Conservation (phyloP, 2,329 filamentous ascomycete species). For the Paracoccidioides brasiliensis region DNA sequence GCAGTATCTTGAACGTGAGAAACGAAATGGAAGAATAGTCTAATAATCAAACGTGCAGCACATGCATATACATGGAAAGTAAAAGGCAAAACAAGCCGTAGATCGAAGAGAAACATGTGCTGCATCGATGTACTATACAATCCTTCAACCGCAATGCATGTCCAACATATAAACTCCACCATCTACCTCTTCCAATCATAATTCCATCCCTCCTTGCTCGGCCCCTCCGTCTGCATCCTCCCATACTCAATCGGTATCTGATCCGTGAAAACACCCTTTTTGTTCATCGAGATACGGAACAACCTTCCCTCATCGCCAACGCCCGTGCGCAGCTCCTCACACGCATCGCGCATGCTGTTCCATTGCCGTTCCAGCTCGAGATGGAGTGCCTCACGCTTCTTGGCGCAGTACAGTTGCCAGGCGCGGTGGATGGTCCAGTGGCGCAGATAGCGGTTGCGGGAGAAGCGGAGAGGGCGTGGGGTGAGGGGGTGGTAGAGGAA, state of each 20-base stretch:
- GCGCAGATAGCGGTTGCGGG: slow-evolving; percentile 70
- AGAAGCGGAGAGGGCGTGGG: slow-evolving; percentile 73
- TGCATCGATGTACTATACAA: neutral
- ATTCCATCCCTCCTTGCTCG: slow-evolving; percentile 73
- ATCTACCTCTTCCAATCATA: slow-evolving; percentile 65
- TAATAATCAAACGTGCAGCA: no score
- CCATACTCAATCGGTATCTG: slow-evolving; percentile 84
- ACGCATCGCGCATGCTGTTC: slow-evolving; percentile 69
- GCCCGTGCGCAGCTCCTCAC: slow-evolving; percentile 60
- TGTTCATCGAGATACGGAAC: slow-evolving; percentile 80
- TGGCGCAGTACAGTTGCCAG: slow-evolving; percentile 67
- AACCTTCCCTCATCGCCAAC: slow-evolving; percentile 44
- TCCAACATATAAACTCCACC: neutral
- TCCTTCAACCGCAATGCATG: neutral
- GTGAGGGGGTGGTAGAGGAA: slow-evolving; percentile 55
- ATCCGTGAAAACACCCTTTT: slow-evolving; percentile 65
- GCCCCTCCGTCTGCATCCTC: slow-evolving; percentile 61
- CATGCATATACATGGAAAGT: no score
- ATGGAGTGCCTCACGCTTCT: slow-evolving; percentile 51
- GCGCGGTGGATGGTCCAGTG: slow-evolving; percentile 99
- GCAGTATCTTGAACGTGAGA: no score
- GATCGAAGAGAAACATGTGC: neutral
- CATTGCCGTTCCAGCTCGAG: slow-evolving; percentile 66
- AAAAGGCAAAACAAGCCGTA: no score
- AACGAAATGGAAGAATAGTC: no score